A percentile compares a stretch with the other conserved stretches of the same genome.
Evolutionary conservation across 192 early-diverging fungal genomes (phyloP).

Genomic region (Backusella luteola): DNA sequence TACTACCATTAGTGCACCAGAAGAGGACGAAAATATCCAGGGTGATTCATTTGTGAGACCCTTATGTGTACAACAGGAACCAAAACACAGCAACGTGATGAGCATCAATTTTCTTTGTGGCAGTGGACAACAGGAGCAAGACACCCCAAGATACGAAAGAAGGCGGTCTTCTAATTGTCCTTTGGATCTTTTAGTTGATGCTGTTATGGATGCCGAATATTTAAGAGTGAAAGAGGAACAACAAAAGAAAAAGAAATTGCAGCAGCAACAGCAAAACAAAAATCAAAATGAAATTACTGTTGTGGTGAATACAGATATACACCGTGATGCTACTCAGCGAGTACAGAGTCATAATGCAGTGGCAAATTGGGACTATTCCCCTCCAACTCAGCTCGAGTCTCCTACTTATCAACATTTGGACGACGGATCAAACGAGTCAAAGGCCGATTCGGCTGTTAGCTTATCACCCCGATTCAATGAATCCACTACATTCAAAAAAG

Average conservation of each 20-base stretch:
- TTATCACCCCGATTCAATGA: constrained; percentile 7
- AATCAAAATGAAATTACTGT: not conserved
- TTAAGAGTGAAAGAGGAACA: not conserved
- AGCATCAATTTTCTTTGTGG: constrained; percentile 14
- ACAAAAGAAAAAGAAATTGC: not conserved
- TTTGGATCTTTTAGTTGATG: constrained; percentile 20
- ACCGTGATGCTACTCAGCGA: not conserved
- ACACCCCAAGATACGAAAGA: not conserved
- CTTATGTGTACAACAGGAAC: not conserved
- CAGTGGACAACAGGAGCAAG: not conserved
- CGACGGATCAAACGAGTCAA: constrained; percentile 12
- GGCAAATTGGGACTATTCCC: not conserved
- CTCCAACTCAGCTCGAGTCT: not conserved
- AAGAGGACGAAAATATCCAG: not conserved
- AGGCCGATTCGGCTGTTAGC: constrained; percentile 19
- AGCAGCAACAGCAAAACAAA: not conserved
- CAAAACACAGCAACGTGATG: constrained; percentile 12
- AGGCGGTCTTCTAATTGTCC: not conserved
- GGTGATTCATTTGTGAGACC: not conserved
- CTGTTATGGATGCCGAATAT: constrained; percentile 25
- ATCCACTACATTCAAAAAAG: constrained; percentile 1
- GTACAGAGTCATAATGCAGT: not conserved
- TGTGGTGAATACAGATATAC: constrained; percentile 10
- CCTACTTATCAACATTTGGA: not conserved
- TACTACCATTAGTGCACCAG: not conserved